Evolutionary conservation across 2,329 filamentous ascomycete genomes (phyloP).

Genomic region (Exophiala phaeomuriformis): DNA sequence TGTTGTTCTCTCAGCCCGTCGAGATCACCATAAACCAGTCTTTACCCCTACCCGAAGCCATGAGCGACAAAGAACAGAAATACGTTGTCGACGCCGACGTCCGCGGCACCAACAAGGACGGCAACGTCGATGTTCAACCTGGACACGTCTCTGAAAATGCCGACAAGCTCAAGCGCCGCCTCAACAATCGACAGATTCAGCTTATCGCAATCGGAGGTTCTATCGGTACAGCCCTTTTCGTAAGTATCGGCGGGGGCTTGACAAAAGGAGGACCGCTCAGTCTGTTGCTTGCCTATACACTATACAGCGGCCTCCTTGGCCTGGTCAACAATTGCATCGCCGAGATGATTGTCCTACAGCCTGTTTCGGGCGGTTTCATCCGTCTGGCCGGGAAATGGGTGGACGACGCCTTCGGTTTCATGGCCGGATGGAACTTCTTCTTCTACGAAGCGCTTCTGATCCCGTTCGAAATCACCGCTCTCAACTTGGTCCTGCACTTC

Average conservation of each 20-base stretch:
- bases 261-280: constrained; percentile 35
- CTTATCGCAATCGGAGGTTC: constrained; percentile 43
- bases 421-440: constrained; percentile 43
- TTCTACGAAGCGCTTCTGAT: constrained; percentile 38
- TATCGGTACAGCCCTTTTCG: constrained; percentile 36
- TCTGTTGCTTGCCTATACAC: constrained; percentile 34
- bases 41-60: constrained; percentile 1
- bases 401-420: constrained; percentile 41
- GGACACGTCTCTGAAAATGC: constrained; percentile 29
- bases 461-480: constrained; percentile 39
- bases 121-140: background rate
- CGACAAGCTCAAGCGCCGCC: constrained; percentile 41
- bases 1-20: background rate
- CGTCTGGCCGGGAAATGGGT: constrained; percentile 40
- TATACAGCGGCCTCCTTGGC: constrained; percentile 30
- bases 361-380: constrained; percentile 38
- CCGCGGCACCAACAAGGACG: background rate
- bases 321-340: constrained; percentile 38
- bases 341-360: constrained; percentile 41
- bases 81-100: constrained; percentile 2
- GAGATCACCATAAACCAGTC: background rate
- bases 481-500: constrained; percentile 37
- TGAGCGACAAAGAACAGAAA: constrained; percentile 11
- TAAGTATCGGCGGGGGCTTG: constrained; percentile 35
- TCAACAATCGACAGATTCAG: constrained; percentile 52